phyloP scores from a whole-genome alignment of 75 land plant genomes.

The Isoetes taiwanensis region DNA sequence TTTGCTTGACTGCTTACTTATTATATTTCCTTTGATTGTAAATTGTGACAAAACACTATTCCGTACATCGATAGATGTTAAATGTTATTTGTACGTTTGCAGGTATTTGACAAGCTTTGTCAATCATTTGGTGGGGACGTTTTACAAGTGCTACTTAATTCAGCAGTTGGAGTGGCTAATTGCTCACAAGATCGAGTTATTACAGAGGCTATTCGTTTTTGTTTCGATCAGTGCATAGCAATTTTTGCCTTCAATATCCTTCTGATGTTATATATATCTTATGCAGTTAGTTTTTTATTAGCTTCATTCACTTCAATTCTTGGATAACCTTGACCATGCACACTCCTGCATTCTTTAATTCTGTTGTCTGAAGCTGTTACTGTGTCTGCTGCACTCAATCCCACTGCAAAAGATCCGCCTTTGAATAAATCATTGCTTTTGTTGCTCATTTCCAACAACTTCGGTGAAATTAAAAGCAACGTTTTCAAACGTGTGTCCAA shows the following conservation, averaged over 20 bases:
- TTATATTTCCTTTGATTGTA: too few species aligned
- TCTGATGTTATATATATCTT: constrained; percentile 8
- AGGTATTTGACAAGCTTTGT: constrained; percentile 93
- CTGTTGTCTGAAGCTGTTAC: constrained; percentile 94
- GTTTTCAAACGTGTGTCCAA: constrained; percentile 86
- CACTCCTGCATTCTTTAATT: constrained; percentile 80
- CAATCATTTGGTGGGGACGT: constrained; percentile 94
- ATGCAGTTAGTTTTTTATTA: neutral
- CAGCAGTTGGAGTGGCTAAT: constrained; percentile 69
- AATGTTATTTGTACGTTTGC: constrained; percentile 11
- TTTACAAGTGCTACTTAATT: constrained; percentile 66
- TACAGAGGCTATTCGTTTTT: constrained; percentile 38
- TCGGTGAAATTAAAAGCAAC: constrained; percentile 99
- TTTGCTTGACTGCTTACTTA: too few species aligned
- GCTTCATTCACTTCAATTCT: constrained; percentile 38
- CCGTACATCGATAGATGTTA: too few species aligned
- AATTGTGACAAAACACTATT: neutral
- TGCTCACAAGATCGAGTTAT: constrained; percentile 40
- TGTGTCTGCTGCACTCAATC: constrained; percentile 80
- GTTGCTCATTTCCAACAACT: constrained; percentile 88
- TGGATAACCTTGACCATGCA: neutral
- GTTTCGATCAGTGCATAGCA: constrained; percentile 59
- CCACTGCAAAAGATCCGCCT: constrained; percentile 28
- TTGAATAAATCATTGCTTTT: constrained; percentile 85
- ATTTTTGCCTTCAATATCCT: constrained; percentile 79